Evolutionary conservation across 495 filamentous ascomycete genomes (phyloP).

Genomic region (Parachaetomium inaequale): DNA sequence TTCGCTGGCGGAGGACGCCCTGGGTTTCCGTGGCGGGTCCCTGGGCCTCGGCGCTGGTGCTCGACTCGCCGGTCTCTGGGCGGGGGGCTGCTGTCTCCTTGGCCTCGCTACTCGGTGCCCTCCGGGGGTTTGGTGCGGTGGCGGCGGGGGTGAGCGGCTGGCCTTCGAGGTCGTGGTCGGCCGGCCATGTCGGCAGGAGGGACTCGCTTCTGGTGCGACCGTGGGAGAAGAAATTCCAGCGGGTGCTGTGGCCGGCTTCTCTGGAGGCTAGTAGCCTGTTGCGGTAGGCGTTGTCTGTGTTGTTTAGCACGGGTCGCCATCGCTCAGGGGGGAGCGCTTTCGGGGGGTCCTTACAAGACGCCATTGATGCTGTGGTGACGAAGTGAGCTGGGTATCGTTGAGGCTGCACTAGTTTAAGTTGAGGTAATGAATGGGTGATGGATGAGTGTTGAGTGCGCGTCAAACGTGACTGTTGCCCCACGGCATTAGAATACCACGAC

Average conservation of each 20-base stretch:
- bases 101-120: not conserved
- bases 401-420: not conserved
- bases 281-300: slow-evolving; percentile 13
- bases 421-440: too few relatives aligned
- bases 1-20: slow-evolving; percentile 9
- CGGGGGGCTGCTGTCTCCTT: not conserved
- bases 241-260: slow-evolving; percentile 4
- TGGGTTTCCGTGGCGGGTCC: not conserved
- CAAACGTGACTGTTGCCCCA: too few relatives aligned
- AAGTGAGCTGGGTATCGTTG: not conserved
- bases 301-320: not conserved
- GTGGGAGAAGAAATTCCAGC: slow-evolving; percentile 1
- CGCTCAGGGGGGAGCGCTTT: not conserved
- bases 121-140: not conserved
- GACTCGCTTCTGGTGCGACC: not conserved
- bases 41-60: not conserved
- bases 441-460: too few relatives aligned
- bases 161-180: slow-evolving; percentile 9
- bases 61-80: slow-evolving; percentile 1
- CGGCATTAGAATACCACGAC: too few relatives aligned
- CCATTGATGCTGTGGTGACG: slow-evolving; percentile 3
- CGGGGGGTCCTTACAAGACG: slow-evolving; percentile 11
- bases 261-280: slow-evolving; percentile 8
- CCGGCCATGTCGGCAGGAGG: not conserved
- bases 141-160: slow-evolving; percentile 2